Evolutionary conservation across 345 rosid genomes (phyloP).

Genomic region (Rubroshorea leprosula): DNA sequence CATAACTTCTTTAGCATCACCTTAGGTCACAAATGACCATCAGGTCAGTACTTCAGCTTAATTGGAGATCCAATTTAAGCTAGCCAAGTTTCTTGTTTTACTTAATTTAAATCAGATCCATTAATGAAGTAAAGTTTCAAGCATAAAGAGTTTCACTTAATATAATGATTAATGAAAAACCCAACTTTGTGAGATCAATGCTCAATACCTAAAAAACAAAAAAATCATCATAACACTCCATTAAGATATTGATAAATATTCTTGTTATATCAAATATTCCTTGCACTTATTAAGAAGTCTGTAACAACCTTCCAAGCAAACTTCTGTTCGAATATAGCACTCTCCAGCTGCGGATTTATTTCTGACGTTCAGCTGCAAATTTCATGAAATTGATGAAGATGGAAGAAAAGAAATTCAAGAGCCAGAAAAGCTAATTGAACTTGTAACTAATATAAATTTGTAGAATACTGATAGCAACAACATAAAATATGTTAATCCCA

Average conservation of each 20-base stretch:
- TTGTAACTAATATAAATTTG: constrained; percentile 11
- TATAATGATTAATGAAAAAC: constrained; percentile 8
- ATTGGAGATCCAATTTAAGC: too few species aligned
- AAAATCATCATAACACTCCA: not conserved
- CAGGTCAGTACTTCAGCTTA: too few species aligned
- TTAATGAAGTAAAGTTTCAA: not conserved
- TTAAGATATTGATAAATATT: not conserved
- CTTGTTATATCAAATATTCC: too few species aligned
- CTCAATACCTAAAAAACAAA: not conserved
- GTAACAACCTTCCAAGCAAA: constrained; percentile 85
- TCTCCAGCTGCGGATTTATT: constrained; percentile 93
- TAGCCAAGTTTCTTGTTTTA: not conserved
- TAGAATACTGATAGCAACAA: constrained; percentile 6
- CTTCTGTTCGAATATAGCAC: constrained; percentile 83
- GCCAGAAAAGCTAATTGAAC: constrained; percentile 6
- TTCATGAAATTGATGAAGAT: constrained; percentile 20
- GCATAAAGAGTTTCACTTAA: constrained; percentile 2
- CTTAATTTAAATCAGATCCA: constrained; percentile 1
- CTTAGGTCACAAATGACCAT: not conserved
- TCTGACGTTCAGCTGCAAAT: constrained; percentile 82
- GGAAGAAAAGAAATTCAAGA: constrained; percentile 10
- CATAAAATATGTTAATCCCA: not conserved
- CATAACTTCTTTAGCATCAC: not conserved
- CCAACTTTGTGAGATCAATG: constrained; percentile 12
- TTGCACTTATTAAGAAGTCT: constrained; percentile 1